These are phyloP conservation scores for Fusarium sp. DNA, from an alignment of 2,329 filamentous ascomycete species.

Conservation along the genomic window DNA sequence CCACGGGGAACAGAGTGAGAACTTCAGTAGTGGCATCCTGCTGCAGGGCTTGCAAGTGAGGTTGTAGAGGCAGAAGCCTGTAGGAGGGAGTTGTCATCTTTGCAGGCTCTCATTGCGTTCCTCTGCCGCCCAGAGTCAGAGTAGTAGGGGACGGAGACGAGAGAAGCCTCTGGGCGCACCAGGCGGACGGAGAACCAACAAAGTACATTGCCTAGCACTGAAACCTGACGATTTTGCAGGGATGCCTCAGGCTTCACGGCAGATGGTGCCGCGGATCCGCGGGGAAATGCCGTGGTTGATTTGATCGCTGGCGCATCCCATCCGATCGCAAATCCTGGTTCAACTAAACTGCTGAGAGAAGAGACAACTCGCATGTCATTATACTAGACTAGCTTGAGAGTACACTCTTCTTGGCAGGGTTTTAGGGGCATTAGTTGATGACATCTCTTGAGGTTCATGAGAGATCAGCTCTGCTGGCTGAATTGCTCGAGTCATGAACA, in stretches of 20 bases:
- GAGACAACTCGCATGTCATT: constrained; percentile 28
- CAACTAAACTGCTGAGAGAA: constrained; percentile 19
- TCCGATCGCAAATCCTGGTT: constrained; percentile 22
- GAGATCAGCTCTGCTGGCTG: neutral
- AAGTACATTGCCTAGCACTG: constrained; percentile 26
- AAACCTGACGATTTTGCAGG: constrained; percentile 16
- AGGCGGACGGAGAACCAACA: constrained; percentile 3
- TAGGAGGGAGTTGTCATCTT: constrained; percentile 43
- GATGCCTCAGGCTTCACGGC: constrained; percentile 42
- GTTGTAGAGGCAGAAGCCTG: constrained; percentile 40
- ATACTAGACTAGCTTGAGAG: constrained; percentile 20
- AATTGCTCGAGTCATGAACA: neutral
- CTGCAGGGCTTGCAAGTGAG: constrained; percentile 38
- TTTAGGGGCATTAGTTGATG: neutral
- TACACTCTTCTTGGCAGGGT: constrained; percentile 28
- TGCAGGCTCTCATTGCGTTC: constrained; percentile 29
- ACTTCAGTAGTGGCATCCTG: constrained; percentile 44
- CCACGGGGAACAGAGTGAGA: constrained; percentile 40
- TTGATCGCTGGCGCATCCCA: constrained; percentile 20
- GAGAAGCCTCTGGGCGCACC: constrained; percentile 12
- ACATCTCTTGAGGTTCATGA: neutral
- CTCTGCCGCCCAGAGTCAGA: constrained; percentile 15
- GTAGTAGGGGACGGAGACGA: constrained; percentile 6
- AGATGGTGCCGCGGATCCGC: constrained; percentile 28
- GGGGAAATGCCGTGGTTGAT: constrained; percentile 35